Evolutionary conservation across 805 yeast genomes (phyloP), one percentile per base, ranked within the genome.

Genomic region (Candida vaughaniae): DNA sequence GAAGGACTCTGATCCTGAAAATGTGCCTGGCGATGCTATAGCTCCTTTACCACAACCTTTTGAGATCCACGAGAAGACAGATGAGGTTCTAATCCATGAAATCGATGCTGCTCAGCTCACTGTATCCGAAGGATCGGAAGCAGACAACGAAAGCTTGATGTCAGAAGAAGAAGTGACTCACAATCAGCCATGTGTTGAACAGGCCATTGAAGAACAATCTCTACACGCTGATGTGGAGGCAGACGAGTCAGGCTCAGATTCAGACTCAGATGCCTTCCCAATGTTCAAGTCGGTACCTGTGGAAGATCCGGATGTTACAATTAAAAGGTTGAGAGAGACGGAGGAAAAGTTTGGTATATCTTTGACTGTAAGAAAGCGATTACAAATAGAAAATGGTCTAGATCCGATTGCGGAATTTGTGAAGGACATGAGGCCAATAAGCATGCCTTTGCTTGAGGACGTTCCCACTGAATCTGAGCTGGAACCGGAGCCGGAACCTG

Each of bases 301-400:
- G 15, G 64, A 61, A 42, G 45, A 46, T 10, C 62, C 63, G 9
- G 52, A 55, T 33, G 47, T 30, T 0, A 47, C 48, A 3, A 39
- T 61, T 14, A 28, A 36, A 11, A 45, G 53, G 22, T 48, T 60
- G 18, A 46, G 41, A 35, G 55, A 49, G 20, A 50, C 53, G 1
- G 64, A 58, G 33, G 31, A 35, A 8, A 60, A 50, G 33, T 60
- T 43, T 34, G 44, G 57, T 20, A 43, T 60, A 9, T 47, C 48
- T 22, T 42, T 61, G 17, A 44, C 41, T n/a, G 48, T 49, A 1
- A 51, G 53, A 22, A 41, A 43, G 11, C 49, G 46, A 3, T 37
- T 57, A 19, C 58, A 56, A 35, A 8, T 32, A 11, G 26, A 34
- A 18, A 31, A 40, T 17, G 41, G 45, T 6, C 6, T 45, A 6